Evolutionary conservation across 225 moss, liverwort and hornwort species (phyloP).

Genomic region (Asterella californica): DNA sequence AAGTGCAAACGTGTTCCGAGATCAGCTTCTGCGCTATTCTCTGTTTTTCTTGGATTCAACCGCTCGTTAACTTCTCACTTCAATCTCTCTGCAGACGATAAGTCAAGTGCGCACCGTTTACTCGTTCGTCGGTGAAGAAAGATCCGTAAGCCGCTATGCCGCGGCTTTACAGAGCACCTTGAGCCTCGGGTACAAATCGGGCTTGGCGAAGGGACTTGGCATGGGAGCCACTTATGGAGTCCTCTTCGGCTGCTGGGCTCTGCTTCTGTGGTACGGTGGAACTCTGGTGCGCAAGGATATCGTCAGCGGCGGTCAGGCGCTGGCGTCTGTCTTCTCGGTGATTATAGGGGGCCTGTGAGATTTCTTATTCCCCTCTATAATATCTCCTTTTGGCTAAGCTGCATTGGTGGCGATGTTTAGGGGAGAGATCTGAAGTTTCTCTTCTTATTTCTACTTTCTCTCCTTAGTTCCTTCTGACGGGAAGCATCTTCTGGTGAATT

Average conservation of each 20-base stretch:
- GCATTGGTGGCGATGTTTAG: too few species aligned
- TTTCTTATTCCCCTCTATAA: neutral
- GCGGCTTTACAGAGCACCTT: slow-evolving; percentile 26
- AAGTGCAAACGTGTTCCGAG: neutral
- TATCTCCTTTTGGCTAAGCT: too few species aligned
- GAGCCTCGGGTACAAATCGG: slow-evolving; percentile 26
- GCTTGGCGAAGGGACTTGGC: slow-evolving; percentile 44
- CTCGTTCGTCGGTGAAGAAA: slow-evolving; percentile 43
- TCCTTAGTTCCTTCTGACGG: too few species aligned
- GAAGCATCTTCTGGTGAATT: too few species aligned
- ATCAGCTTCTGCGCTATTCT: neutral
- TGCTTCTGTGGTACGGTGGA: slow-evolving; percentile 49
- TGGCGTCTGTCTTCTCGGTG: slow-evolving; percentile 34
- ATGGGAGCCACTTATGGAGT: slow-evolving; percentile 38
- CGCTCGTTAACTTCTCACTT: neutral
- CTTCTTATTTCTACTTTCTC: too few species aligned
- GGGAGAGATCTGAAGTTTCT: too few species aligned
- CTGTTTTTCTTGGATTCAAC: neutral
- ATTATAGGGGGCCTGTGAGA: slow-evolving; percentile 51
- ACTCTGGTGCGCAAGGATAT: slow-evolving; percentile 30
- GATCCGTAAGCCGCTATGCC: slow-evolving; percentile 26
- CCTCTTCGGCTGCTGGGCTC: slow-evolving; percentile 39
- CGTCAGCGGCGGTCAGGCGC: slow-evolving; percentile 29
- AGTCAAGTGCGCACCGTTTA: slow-evolving; percentile 44
- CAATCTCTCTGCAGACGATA: slow-evolving; percentile 24